phyloP scores from a whole-genome alignment of 1,284 basidiomycete species.

The Xerocomus minutiporus region DNA sequence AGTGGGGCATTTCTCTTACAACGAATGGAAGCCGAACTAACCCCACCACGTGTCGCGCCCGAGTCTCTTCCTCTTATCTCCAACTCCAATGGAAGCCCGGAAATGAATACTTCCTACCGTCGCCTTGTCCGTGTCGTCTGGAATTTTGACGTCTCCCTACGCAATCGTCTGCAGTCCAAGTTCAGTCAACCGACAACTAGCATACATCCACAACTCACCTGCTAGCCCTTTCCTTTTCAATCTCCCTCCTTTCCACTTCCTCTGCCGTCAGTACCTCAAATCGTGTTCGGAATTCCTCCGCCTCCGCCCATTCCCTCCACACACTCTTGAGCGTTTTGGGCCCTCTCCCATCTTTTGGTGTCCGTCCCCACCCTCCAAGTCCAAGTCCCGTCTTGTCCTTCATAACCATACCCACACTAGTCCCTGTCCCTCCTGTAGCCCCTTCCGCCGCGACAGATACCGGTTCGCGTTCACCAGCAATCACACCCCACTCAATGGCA shows the following conservation, averaged over 20 bases:
- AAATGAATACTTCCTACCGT: conserved; percentile 27
- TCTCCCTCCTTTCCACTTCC: conserved; percentile 84
- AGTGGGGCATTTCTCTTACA: too few species aligned
- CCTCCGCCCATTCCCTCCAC: conserved; percentile 94
- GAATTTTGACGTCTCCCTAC: conserved; percentile 73
- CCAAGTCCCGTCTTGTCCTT: conserved; percentile 79
- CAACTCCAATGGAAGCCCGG: conserved; percentile 9
- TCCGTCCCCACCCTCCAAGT: conserved; percentile 63
- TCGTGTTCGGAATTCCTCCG: conserved; percentile 87
- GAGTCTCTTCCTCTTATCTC: conserved; percentile 26
- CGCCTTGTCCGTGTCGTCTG: conserved; percentile 52
- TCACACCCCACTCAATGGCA: conserved; percentile 87
- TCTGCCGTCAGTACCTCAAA: conserved; percentile 84
- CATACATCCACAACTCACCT: conserved; percentile 37
- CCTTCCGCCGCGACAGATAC: conserved; percentile 18
- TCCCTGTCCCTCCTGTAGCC: conserved; percentile 26
- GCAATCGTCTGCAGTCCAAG: conserved; percentile 47
- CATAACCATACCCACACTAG: conserved; percentile 35
- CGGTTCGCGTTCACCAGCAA: conserved; percentile 52
- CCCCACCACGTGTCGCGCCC: too few species aligned
- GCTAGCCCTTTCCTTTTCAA: conserved; percentile 78
- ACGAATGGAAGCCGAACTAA: too few species aligned
- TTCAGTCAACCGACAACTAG: conserved; percentile 1
- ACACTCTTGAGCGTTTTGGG: conserved; percentile 83
- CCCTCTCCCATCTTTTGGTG: conserved; percentile 67